phyloP scores from a whole-genome alignment of 345 rosid species.

The Eucalyptus regnans region DNA sequence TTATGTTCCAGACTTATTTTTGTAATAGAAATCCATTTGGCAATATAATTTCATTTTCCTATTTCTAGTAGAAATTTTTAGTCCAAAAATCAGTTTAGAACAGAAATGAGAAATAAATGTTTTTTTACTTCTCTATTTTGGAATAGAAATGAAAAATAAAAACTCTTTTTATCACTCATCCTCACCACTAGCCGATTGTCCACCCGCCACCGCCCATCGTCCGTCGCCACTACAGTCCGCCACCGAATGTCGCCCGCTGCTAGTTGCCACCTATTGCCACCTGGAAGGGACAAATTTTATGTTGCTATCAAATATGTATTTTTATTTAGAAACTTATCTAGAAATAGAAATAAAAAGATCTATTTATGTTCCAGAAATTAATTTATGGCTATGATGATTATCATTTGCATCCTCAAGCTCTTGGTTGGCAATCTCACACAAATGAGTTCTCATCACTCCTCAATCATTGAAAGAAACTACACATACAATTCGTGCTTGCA shows the following conservation, averaged over 20 bases:
- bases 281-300: no score
- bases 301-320: fast-evolving
- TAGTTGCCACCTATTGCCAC: no score
- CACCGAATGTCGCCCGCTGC: fast-evolving
- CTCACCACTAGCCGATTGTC: fast-evolving
- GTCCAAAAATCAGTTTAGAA: no score
- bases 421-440: background rate
- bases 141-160: no score
- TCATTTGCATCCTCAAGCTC: background rate
- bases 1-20: fast-evolving
- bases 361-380: no score
- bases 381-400: no score
- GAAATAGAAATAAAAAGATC: fast-evolving
- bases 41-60: no score
- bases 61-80: fast-evolving
- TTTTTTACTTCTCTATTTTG: no score
- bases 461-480: background rate
- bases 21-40: fast-evolving
- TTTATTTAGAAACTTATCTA: fast-evolving
- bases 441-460: background rate
- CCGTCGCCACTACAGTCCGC: fast-evolving
- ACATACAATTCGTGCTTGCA: background rate
- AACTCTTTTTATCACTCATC: fast-evolving
- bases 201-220: no score
- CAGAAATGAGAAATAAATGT: no score